Conservation (phyloP, 2,329 filamentous ascomycete species). For the Furcasterigmium sp. region DNA sequence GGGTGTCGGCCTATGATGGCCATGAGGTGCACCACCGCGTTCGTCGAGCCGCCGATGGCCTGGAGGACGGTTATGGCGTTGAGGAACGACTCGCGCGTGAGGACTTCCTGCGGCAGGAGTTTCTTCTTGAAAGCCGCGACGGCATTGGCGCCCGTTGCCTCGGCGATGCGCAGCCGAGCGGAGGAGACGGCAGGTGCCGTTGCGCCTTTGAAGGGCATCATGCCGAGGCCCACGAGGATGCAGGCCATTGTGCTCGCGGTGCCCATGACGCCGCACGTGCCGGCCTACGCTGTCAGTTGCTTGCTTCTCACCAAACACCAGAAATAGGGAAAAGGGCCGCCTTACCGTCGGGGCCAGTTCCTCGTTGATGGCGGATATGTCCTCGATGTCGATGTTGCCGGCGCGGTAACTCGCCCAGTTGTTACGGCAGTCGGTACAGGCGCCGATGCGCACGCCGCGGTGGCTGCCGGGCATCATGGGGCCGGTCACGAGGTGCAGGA, state of each 20-base stretch:
- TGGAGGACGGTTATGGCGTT: slow-evolving; percentile 86
- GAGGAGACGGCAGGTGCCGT: slow-evolving; percentile 75
- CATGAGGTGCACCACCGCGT: slow-evolving; percentile 80
- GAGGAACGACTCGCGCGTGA: slow-evolving; percentile 72
- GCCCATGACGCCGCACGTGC: slow-evolving; percentile 87
- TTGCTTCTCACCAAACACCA: not conserved
- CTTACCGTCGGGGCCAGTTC: slow-evolving; percentile 65
- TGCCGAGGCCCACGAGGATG: slow-evolving; percentile 74
- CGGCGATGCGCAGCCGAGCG: slow-evolving; percentile 74
- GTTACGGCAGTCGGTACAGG: slow-evolving; percentile 69
- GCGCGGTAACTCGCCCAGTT: slow-evolving; percentile 68
- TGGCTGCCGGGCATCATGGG: slow-evolving; percentile 73
- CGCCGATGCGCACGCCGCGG: slow-evolving; percentile 58
- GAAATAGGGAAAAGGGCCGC: not conserved
- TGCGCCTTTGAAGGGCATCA: slow-evolving; percentile 71
- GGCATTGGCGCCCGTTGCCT: slow-evolving; percentile 63
- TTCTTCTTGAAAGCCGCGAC: slow-evolving; percentile 62
- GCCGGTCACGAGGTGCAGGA: slow-evolving; percentile 63
- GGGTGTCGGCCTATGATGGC: slow-evolving; percentile 76
- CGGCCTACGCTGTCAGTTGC: slow-evolving; percentile 41
- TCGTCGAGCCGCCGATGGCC: slow-evolving; percentile 79
- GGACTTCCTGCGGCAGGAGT: slow-evolving; percentile 63
- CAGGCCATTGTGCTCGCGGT: slow-evolving; percentile 90
- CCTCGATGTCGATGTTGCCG: slow-evolving; percentile 63
- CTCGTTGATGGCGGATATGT: slow-evolving; percentile 65